Evolutionary conservation across 805 yeast species (phyloP), one percentile per base, ranked within the genome.

Genomic region (Metschnikowia matae): DNA sequence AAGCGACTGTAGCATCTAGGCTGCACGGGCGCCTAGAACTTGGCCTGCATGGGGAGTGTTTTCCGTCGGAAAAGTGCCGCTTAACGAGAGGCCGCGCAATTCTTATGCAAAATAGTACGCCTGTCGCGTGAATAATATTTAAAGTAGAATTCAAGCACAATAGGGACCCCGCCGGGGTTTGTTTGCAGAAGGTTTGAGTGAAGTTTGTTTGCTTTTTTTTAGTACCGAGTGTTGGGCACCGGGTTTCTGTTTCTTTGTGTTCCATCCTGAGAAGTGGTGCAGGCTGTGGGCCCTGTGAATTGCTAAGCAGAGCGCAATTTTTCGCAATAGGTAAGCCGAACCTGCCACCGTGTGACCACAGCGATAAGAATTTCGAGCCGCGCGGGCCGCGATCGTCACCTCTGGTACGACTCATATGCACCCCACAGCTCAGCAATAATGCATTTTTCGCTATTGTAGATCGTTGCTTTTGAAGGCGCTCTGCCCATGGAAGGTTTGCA

Each of bases 291-390:
- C 18, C 32, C 36, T 31, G 36, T 15, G 29, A 20, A 29, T 32
- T 33, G 20, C 45, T 42, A 29, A 20, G 21, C 18, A 13, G 23
- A 42, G 45, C 45, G 45, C 45, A 32, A 42, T 42, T 40, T 40
- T 33, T 33, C 38, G 45, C 31, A 33, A 33, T 32, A n/a, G 38
- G 45, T 33, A 33, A 33, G n/a, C 20, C 45, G 38, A 42, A 29
- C 41, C 32, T 23, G 18, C 13, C 18, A 39, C 15, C 29, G 21
- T 5, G 17, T 38, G 17, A 20, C 26, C 13, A 21, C 18, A 17
- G 41, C 23, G 45, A 42, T 42, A 42, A 42, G 45, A n/a, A 32
- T n/a, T 21, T 33, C 31, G 38, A 33, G 38, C 45, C 38, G 45
- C 15, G 45, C 38, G 20, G 14, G 40, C 26, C 40, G 38, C 45